Conservation (phyloP, 805 yeast genomes). For the Metschnikowia colocasiae region DNA sequence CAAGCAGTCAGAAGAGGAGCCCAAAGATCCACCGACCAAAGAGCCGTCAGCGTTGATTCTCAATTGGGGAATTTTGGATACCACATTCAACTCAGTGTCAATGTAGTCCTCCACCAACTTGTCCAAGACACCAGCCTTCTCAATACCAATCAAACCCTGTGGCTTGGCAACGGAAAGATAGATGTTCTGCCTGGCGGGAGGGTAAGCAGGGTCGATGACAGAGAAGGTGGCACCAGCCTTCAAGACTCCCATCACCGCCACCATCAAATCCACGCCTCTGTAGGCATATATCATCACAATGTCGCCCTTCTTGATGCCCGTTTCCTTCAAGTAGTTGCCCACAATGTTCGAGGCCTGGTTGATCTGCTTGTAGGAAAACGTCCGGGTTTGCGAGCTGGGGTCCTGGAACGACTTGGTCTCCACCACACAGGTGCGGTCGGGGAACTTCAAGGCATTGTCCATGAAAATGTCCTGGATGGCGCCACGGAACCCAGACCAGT, state of each 20-base stretch:
- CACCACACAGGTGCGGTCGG: slow-evolving; percentile 86
- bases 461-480: slow-evolving; percentile 95
- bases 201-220: slow-evolving; percentile 98
- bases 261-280: slow-evolving; percentile 94
- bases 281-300: slow-evolving; percentile 97
- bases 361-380: slow-evolving; percentile 82
- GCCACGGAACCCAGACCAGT: slow-evolving; percentile 90
- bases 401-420: slow-evolving; percentile 77
- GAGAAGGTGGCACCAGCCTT: slow-evolving; percentile 99
- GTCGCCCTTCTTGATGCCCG: slow-evolving; percentile 87
- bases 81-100: slow-evolving; percentile 63
- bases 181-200: slow-evolving; percentile 95
- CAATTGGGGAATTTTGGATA: slow-evolving; percentile 71
- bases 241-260: slow-evolving; percentile 95
- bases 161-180: slow-evolving; percentile 94
- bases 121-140: slow-evolving; percentile 83
- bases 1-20: slow-evolving; percentile 46
- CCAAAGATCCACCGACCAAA: slow-evolving; percentile 53
- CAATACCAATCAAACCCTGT: slow-evolving; percentile 80
- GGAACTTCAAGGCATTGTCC: slow-evolving; percentile 77
- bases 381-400: slow-evolving; percentile 53
- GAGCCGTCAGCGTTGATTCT: slow-evolving; percentile 75
- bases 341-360: slow-evolving; percentile 90
- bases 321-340: slow-evolving; percentile 77
- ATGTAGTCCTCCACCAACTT: slow-evolving; percentile 77